Conservation (phyloP, 2,329 filamentous ascomycete genomes). For the Pseudocercospora fuligena region DNA sequence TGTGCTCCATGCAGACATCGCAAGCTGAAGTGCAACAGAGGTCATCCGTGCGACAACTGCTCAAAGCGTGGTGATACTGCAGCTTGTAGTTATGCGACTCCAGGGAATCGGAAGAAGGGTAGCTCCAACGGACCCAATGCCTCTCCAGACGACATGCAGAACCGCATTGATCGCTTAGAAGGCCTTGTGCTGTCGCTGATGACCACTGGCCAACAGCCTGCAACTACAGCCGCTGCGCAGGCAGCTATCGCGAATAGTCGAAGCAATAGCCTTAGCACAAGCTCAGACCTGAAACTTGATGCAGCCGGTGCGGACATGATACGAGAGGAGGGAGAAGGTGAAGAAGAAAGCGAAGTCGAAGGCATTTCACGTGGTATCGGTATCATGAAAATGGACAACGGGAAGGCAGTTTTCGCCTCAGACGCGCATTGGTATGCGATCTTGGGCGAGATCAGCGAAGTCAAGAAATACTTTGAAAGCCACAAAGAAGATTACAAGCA, state of each 20-base stretch:
- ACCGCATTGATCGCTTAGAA: constrained; percentile 93
- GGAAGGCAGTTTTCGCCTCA: constrained; percentile 54
- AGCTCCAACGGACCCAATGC: constrained; percentile 42
- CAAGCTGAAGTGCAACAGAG: constrained; percentile 97
- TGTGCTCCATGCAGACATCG: constrained; percentile 89
- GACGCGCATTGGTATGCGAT: constrained; percentile 60
- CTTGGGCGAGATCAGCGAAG: constrained; percentile 76
- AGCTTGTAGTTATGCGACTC: constrained; percentile 81
- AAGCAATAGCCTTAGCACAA: constrained; percentile 45
- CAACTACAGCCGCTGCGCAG: constrained; percentile 61
- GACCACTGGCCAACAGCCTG: constrained; percentile 74
- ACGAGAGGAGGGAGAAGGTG: constrained; percentile 54
- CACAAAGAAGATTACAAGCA: constrained; percentile 90
- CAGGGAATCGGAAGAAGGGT: constrained; percentile 73
- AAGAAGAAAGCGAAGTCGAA: constrained; percentile 67
- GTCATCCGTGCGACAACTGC: constrained; percentile 91
- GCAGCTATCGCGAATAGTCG: constrained; percentile 57
- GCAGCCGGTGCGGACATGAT: constrained; percentile 64
- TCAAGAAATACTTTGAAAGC: constrained; percentile 83
- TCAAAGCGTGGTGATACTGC: constrained; percentile 80
- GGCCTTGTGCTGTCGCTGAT: constrained; percentile 89
- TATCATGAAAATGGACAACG: constrained; percentile 59
- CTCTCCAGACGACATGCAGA: constrained; percentile 94
- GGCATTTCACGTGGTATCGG: constrained; percentile 56
- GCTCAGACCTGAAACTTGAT: constrained; percentile 51